Evolutionary conservation across 1,139 yeast species (phyloP).

Genomic region (Geotrichum fermentans): DNA sequence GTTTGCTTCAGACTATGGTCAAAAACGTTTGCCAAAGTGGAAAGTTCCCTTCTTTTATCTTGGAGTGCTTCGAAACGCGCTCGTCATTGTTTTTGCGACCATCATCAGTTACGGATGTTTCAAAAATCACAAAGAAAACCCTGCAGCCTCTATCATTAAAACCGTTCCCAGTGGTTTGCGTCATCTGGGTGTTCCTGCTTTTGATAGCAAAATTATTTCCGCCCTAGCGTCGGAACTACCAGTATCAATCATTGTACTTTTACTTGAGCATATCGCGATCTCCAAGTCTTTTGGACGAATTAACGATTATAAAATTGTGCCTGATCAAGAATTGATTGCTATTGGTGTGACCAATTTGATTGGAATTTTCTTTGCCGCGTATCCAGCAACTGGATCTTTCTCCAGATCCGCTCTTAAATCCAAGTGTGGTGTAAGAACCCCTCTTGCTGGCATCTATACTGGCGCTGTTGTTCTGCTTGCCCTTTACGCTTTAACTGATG

Average conservation of each 20-base stretch:
- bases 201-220: conserved; percentile 58
- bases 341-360: conserved; percentile 87
- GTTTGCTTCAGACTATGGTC: conserved; percentile 49
- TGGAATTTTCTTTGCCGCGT: conserved; percentile 88
- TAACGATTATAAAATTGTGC: conserved; percentile 83
- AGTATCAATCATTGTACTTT: conserved; percentile 72
- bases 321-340: conserved; percentile 92
- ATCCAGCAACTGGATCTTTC: conserved; percentile 95
- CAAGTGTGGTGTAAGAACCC: conserved; percentile 93
- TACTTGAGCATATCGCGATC: conserved; percentile 89
- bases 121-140: conserved; percentile 40
- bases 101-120: conserved; percentile 62
- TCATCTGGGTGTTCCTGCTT: conserved; percentile 65
- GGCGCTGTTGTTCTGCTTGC: conserved; percentile 87
- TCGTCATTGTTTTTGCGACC: conserved; percentile 74
- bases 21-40: conserved; percentile 60
- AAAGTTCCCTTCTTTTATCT: conserved; percentile 59
- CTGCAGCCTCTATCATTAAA: conserved; percentile 63
- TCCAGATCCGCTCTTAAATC: conserved; percentile 92
- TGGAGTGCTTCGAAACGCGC: conserved; percentile 74
- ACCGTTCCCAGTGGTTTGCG: conserved; percentile 76
- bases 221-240: conserved; percentile 76
- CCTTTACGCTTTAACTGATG: conserved; percentile 71
- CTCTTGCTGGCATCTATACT: conserved; percentile 86
- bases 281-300: conserved; percentile 90